Base-by-base conservation (phyloP, 768 basidiomycete species). In the Suillus tomentosus region DNA sequence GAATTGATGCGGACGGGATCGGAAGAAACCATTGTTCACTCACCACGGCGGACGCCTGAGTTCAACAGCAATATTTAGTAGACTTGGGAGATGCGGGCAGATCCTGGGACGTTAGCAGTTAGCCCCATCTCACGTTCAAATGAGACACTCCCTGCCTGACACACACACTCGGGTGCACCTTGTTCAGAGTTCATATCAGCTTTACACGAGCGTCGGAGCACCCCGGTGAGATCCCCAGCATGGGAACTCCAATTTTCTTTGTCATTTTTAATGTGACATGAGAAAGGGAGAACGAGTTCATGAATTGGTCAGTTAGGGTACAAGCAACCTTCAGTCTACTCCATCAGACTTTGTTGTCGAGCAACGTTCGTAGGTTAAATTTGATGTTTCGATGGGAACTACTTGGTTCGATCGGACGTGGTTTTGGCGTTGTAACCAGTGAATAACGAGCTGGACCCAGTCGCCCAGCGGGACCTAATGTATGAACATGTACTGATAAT, bases 111-210 rank as follows among this genome's bases (percentile, higher is more conserved):
- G 36, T 10, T 58, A 13, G 27, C 17, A 31, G 40, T 58, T 40
- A 58, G 17, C 11, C 39, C 42, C 40, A 42, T 58, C 57, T 27
- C 57, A 58, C 57, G 57, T 42, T 54, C 57, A 42, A 13, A 31
- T 17, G 40, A 40, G 19, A 58, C 19, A 19, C 40, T 13, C 9
- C 37, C 42, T 19, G 42, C 39, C 57, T 42, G 39, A 58, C 57
- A 42, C 11, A 42, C 11, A 27, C 39, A 3, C 31, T 31, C 56
- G 11, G 10, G 17, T 53, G 15, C 14, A 50, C 24, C 48, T 27
- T 53, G 27, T 53, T 53, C 51, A 53, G 22, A 48, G 3, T 24
- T 31, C 17, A 17, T 51, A 51, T 4, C 17, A 50, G 24, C 7
- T 24, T 57, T 57, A 40, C 39, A 24, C 24, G 11, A 10, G 19